Percentiles rank a stretch among this genome's conserved stretches.
Conservation (phyloP, 768 basidiomycete genomes). For the Boletus subparvulus region DNA sequence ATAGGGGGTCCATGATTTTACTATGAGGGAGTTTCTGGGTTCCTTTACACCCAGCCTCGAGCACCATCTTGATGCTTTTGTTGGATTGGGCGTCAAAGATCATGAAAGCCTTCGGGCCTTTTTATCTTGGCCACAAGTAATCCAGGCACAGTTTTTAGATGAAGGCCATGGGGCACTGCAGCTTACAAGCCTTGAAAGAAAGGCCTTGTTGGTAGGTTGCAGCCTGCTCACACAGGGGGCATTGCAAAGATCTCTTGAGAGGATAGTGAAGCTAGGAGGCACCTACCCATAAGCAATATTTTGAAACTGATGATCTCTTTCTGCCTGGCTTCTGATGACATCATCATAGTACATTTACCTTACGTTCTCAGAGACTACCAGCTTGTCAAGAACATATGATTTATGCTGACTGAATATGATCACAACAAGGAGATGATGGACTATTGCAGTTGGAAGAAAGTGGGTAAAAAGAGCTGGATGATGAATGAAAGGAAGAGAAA, state of each 20-base stretch:
- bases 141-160: slow-evolving; percentile 19
- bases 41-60: slow-evolving; percentile 25
- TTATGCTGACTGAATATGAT: slow-evolving; percentile 26
- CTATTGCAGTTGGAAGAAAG: slow-evolving; percentile 27
- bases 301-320: background rate
- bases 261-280: background rate
- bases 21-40: slow-evolving; percentile 17
- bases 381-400: slow-evolving; percentile 11
- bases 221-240: slow-evolving; percentile 1
- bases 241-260: background rate
- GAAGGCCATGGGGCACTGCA: slow-evolving; percentile 7
- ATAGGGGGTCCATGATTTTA: background rate
- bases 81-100: slow-evolving; percentile 23
- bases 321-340: background rate
- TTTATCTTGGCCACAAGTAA: slow-evolving; percentile 20
- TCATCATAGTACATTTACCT: slow-evolving; percentile 2
- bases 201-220: slow-evolving; percentile 14
- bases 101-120: slow-evolving; percentile 21
- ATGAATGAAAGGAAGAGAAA: slow-evolving; percentile 16
- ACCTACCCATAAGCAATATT: background rate
- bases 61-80: slow-evolving; percentile 18
- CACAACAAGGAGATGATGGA: slow-evolving; percentile 22
- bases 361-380: slow-evolving; percentile 1
- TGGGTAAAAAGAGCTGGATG: slow-evolving; percentile 15
- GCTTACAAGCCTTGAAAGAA: slow-evolving; percentile 24